Base-by-base conservation (phyloP, 345 rosid genomes). In the Microthlaspi erraticum region DNA sequence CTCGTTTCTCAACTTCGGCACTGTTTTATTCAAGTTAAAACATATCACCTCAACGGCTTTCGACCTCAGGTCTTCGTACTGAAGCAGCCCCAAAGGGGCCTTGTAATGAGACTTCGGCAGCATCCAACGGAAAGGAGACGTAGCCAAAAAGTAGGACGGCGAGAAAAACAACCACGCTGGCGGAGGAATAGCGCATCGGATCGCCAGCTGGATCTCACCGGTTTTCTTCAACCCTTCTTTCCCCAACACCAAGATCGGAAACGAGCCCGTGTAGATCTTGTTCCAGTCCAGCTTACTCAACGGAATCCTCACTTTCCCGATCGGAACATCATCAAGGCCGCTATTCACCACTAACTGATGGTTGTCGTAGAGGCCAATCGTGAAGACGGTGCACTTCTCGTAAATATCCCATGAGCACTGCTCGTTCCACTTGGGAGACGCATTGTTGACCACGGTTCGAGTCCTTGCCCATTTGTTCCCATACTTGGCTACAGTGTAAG, bases 391-490 rank as follows among this genome's bases (percentile, higher is more conserved):
- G 8, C 44, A 31, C 11, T 5, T 50, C 0, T 73, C 72, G 11
- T 58, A 73, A 4, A 66, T 26, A 7, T 73, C 72, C 66, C 60
- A 73, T 1, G 72, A 29, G 4, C 58, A 66, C 57, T 66, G 77
- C 37, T 73, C 72, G 39, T 66, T 73, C 77, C 72, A 65, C 44
- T 66, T 73, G 0, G 68, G 78, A 5, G 68, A 58, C 5, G 7
- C 6, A 1, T 5, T 66, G 26, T 51, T 10, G 5, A 74, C 68
- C 60, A 74, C 67, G 20, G 78, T 66, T 50, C 78, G 60, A 18
- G 68, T 74, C 62, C 68, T 74, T 0, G 19, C 54, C 78, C 78
- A 74, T 51, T 67, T 74, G 2, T 59, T 66, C 5, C 78, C 78
- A 3, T 74, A 74, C 44, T 74, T 74, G 7, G 56, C 78, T 6